Base-by-base conservation (phyloP, 257 asterid species). In the Rauvolfia tetraphylla region DNA sequence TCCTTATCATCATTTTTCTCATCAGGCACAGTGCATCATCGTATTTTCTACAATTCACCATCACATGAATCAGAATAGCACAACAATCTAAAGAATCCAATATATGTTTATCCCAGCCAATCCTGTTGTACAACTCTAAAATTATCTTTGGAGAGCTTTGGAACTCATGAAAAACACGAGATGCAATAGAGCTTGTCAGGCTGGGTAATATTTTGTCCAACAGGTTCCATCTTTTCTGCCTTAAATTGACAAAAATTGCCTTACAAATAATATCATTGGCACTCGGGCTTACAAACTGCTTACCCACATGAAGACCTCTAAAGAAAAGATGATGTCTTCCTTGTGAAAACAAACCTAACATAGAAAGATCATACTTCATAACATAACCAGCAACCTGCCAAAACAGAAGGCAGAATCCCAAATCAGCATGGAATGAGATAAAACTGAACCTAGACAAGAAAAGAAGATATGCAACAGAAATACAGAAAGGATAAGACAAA, bases 221-320 rank as follows among this genome's bases (percentile, higher is more conserved):
- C 70, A 87, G 83, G 27, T 83, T 89, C 98, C 97, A 93, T 89
- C 83, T 93, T 70, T 85, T 90, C 81, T 87, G 93, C 85, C 87
- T 85, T 61, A 90, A 61, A 76, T 91, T 90, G 81, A 88, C 87
- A 81, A 97, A 90, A 44, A 89, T 63, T 73, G 97, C 86, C 78
- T 76, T 86, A 41, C 87, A 87, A 67, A 91, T 62, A 54, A 91
- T 86, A 77, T 89, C 93, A 85, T 93, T 91, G 17, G 90, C 74
- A 70, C 80, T 74, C 68, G 96, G 93, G 78, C 76, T 53, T 25
- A 84, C 66, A 75, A 89, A 84, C 31, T 81, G 86, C 83, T 83
- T 78, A 34, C 84, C 86, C 74, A 85, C 72, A 82, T 86, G 97
- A 83, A 93, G 79, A 66, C 86, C 82, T 76, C 93, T 82, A 68